phyloP scores from a whole-genome alignment of 108 stramenopile genomes.

The Cyclostephanos tholiformis region DNA sequence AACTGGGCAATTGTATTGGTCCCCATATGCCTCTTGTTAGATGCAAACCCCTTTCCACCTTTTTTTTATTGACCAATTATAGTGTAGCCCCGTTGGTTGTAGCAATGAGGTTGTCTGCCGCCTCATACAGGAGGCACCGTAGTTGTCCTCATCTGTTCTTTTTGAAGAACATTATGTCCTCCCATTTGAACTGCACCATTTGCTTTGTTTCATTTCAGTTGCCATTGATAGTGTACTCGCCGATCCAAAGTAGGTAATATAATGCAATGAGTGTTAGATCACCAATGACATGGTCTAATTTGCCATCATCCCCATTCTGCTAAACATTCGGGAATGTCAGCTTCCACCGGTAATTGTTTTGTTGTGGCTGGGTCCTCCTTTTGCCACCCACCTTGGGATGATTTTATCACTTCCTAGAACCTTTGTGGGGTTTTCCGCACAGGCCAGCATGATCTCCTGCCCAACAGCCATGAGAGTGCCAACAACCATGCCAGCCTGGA shows the following conservation, averaged over 20 bases:
- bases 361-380: conserved; percentile 16
- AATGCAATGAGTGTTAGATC: conserved; percentile 17
- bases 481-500: conserved; percentile 10
- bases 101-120: not conserved
- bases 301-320: not conserved
- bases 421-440: conserved; percentile 7
- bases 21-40: conserved; percentile 11
- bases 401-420: not conserved
- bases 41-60: conserved; percentile 19
- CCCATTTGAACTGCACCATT: conserved; percentile 5
- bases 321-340: conserved; percentile 5
- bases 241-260: conserved; percentile 13
- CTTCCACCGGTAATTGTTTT: conserved; percentile 15
- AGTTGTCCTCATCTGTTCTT: not conserved
- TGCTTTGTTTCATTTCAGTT: conserved; percentile 1
- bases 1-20: conserved; percentile 1
- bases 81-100: not conserved
- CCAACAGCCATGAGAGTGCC: conserved; percentile 12
- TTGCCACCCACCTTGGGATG: not conserved
- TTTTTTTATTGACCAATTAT: not conserved
- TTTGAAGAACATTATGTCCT: not conserved
- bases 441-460: conserved; percentile 14
- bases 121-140: not conserved
- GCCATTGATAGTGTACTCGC: conserved; percentile 12
- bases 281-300: not conserved